A percentile compares a stretch with the other conserved stretches of the same genome.
phyloP scores from a whole-genome alignment of 345 rosid genomes.

The Aquilaria malaccensis region DNA sequence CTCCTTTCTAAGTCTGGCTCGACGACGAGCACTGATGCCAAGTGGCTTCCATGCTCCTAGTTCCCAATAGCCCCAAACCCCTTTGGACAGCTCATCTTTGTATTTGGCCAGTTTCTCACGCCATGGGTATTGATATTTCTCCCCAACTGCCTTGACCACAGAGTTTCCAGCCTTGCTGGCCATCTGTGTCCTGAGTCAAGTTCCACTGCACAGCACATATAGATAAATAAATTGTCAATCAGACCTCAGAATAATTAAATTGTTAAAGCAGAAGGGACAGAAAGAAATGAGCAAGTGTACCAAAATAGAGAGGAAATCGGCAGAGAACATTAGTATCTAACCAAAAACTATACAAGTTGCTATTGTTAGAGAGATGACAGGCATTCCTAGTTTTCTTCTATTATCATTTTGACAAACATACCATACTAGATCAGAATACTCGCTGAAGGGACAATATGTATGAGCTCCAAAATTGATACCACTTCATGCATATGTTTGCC shows the following conservation, averaged over 20 bases:
- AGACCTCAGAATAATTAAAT: not conserved
- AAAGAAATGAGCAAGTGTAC: too few relatives aligned
- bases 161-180: conserved; percentile 71
- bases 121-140: conserved; percentile 69
- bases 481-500: too few relatives aligned
- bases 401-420: too few relatives aligned
- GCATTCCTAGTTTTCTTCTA: too few relatives aligned
- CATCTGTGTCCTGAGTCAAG: conserved; percentile 22
- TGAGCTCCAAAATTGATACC: too few relatives aligned
- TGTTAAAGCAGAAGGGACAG: too few relatives aligned
- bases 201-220: not conserved
- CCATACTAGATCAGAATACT: too few relatives aligned
- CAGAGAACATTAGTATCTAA: too few relatives aligned
- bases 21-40: conserved; percentile 71
- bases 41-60: conserved; percentile 89
- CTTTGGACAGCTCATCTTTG: conserved; percentile 69
- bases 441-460: too few relatives aligned
- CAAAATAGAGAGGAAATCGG: too few relatives aligned
- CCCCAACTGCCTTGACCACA: conserved; percentile 43
- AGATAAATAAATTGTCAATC: not conserved
- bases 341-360: too few relatives aligned
- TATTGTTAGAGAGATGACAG: too few relatives aligned
- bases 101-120: conserved; percentile 63
- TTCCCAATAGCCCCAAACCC: conserved; percentile 93
- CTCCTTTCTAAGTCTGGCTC: conserved; percentile 90